phyloP scores from a whole-genome alignment of 1,284 basidiomycete species.

The Pseudozyma tsukubaensis region DNA sequence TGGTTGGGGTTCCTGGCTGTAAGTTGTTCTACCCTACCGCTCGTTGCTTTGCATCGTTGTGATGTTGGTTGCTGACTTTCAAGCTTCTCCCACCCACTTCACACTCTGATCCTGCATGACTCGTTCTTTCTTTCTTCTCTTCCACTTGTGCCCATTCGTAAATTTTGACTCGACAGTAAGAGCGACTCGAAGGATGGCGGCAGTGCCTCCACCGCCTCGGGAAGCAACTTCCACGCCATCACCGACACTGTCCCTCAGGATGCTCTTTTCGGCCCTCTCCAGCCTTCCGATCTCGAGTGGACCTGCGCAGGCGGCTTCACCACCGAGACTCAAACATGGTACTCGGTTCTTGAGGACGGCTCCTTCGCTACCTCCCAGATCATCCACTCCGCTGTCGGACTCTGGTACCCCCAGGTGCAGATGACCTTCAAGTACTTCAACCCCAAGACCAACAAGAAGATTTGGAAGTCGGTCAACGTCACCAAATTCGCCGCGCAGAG shows the following conservation, averaged over 20 bases:
- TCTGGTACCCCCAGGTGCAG: conserved; percentile 95
- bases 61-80: not conserved
- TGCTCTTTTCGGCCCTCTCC: conserved; percentile 77
- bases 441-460: conserved; percentile 78
- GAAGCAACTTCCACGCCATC: conserved; percentile 64
- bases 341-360: conserved; percentile 85
- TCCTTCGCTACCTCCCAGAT: conserved; percentile 86
- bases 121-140: too few species aligned
- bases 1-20: conserved; percentile 67
- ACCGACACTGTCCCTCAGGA: conserved; percentile 58
- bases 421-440: conserved; percentile 93
- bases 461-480: conserved; percentile 92
- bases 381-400: conserved; percentile 91
- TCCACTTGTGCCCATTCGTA: not conserved
- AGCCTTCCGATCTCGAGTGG: conserved; percentile 82
- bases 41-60: not conserved
- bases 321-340: conserved; percentile 93
- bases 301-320: conserved; percentile 82
- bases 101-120: not conserved
- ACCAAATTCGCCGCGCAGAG: conserved; percentile 78
- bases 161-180: conserved; percentile 12
- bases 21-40: conserved; percentile 19
- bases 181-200: conserved; percentile 28
- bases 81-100: not conserved
- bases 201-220: conserved; percentile 31